phyloP scores from a whole-genome alignment of 371 early-diverging fungal species.

The Lichtheimia ornata region DNA sequence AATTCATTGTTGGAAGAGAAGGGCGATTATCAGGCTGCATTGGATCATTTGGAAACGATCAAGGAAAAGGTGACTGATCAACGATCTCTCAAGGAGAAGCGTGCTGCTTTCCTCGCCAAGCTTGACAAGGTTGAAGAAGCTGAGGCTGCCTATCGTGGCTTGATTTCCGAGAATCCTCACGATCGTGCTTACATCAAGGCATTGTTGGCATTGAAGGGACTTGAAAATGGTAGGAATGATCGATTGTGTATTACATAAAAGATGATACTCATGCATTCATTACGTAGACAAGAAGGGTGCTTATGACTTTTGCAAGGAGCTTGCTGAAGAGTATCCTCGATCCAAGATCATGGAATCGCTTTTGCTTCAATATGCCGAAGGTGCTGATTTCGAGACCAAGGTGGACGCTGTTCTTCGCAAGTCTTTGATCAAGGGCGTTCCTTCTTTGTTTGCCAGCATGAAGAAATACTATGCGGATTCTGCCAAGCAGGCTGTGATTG shows the following conservation, averaged over 20 bases:
- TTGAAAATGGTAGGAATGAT: conserved; percentile 26
- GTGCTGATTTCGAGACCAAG: conserved; percentile 66
- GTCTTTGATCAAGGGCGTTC: conserved; percentile 88
- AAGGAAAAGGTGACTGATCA: conserved; percentile 74
- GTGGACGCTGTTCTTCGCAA: conserved; percentile 68
- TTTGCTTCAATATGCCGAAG: conserved; percentile 74
- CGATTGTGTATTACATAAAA: neutral
- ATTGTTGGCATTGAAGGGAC: conserved; percentile 56
- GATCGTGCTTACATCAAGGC: conserved; percentile 69
- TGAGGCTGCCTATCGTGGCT: conserved; percentile 67
- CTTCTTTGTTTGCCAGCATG: conserved; percentile 85
- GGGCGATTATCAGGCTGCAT: conserved; percentile 74
- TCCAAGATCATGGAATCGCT: conserved; percentile 79
- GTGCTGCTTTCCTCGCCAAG: conserved; percentile 67
- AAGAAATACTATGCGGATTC: conserved; percentile 72
- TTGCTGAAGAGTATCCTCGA: conserved; percentile 74
- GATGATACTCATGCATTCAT: neutral
- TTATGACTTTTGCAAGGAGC: conserved; percentile 53
- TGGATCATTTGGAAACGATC: conserved; percentile 75
- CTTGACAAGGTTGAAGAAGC: conserved; percentile 73
- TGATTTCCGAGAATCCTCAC: conserved; percentile 86
- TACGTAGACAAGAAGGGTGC: conserved; percentile 21
- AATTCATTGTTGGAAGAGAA: conserved; percentile 78
- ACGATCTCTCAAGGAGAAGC: conserved; percentile 73
- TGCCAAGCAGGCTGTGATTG: conserved; percentile 68